Conservation (phyloP, 352 stramenopile genomes). For the Phytopythium mirpurense region DNA sequence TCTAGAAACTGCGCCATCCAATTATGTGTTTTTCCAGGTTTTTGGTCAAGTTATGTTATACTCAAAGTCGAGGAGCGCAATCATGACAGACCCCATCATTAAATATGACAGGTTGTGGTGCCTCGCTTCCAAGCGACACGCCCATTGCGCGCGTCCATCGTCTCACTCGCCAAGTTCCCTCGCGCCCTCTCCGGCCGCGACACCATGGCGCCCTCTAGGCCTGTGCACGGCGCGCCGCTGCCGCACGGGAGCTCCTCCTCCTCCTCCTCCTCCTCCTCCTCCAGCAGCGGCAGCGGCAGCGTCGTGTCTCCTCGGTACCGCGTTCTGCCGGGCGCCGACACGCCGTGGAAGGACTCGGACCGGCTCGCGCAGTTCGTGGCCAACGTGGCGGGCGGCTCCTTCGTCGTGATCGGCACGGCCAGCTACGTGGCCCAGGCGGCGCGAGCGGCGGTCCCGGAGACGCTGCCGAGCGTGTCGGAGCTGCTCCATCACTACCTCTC, state of each 20-base stretch:
- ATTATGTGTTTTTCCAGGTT: constrained; percentile 1
- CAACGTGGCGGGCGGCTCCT: constrained; percentile 44
- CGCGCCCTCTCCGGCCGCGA: too few relatives aligned
- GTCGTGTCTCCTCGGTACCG: constrained; percentile 1
- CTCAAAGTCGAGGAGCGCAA: neutral
- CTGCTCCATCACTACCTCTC: constrained; percentile 12
- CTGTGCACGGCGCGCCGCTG: neutral
- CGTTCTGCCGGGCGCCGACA: constrained; percentile 9
- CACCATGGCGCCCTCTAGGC: too few relatives aligned
- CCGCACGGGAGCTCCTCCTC: neutral
- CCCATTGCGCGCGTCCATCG: neutral
- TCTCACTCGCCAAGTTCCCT: neutral
- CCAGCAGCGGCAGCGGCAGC: neutral
- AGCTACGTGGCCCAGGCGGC: constrained; percentile 29
- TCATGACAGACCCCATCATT: neutral
- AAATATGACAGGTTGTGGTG: neutral
- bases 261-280: too few relatives aligned
- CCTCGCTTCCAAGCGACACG: constrained; percentile 4
- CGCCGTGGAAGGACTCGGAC: constrained; percentile 55
- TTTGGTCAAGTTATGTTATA: neutral
- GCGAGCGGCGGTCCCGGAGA: constrained; percentile 18
- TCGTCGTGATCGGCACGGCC: constrained; percentile 37
- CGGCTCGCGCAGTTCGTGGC: constrained; percentile 58
- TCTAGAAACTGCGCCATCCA: too few relatives aligned
- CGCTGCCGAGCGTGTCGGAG: constrained; percentile 24